A percentile compares a stretch with the other conserved stretches of the same genome.
These are phyloP conservation scores for Phytophthora sp. DNA, from an alignment of 352 stramenopile species.

Conservation along the genomic window DNA sequence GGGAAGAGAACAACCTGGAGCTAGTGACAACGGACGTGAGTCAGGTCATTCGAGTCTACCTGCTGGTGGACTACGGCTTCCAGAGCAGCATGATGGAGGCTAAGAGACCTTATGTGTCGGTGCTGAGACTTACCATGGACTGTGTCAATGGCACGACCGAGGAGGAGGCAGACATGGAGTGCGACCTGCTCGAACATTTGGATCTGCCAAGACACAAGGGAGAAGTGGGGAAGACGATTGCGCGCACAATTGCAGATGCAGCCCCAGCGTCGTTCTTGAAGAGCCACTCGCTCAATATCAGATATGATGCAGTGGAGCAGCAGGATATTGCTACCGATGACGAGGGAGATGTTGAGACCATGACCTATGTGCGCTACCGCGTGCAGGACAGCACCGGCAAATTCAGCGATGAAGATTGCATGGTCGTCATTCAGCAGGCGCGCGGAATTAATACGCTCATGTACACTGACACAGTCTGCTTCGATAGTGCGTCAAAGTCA, in stretches of 20 bases:
- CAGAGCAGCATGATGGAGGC: conserved; percentile 57
- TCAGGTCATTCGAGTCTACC: conserved; percentile 51
- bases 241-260: conserved; percentile 50
- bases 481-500: conserved; percentile 35
- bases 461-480: conserved; percentile 64
- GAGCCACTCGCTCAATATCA: conserved; percentile 48
- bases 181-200: conserved; percentile 64
- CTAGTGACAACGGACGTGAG: conserved; percentile 47
- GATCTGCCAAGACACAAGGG: conserved; percentile 60
- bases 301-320: conserved; percentile 60
- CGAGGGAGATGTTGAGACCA: conserved; percentile 26
- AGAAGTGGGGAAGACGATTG: conserved; percentile 42
- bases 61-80: conserved; percentile 70
- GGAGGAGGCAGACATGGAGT: conserved; percentile 35
- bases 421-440: conserved; percentile 54
- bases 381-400: conserved; percentile 26
- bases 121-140: conserved; percentile 62
- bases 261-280: conserved; percentile 40
- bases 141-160: conserved; percentile 44
- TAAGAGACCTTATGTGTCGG: conserved; percentile 62
- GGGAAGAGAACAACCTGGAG: conserved; percentile 38
- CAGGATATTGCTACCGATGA: conserved; percentile 40
- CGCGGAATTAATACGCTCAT: conserved; percentile 53
- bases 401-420: conserved; percentile 49
- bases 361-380: conserved; percentile 65